Evolutionary conservation across 2,329 filamentous ascomycete species (phyloP), one percentile per base, ranked within the genome.

Genomic region (Whalleya microplaca): DNA sequence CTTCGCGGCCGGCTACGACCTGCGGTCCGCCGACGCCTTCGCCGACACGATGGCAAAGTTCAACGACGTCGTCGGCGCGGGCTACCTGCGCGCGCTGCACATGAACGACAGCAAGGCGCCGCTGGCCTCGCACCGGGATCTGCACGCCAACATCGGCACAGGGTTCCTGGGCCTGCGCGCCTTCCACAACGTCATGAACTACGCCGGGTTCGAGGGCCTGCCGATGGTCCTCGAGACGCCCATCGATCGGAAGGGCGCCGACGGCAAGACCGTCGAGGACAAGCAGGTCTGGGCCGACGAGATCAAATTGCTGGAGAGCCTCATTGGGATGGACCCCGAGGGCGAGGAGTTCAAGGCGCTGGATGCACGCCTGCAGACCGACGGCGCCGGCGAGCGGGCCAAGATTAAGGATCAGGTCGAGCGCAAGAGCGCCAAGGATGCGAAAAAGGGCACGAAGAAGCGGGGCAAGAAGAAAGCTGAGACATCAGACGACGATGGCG

Each of bases 221-320:
- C 95, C 95, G 3, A 92, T 99, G 85, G 87, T 99, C 1, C 83
- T 99, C 7, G 95, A 99, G 78, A 99, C 95, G n/a, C 95, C 95
- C 5, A 94, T 95, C 61, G 91, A 96, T 59, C 81, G 82, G 40
- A 84, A 85, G 45, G 86, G 84, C 18, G 76, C 80, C 46, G 80
- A 87, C 62, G 89, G 88, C 43, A 88, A 88, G 72, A 80, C 81
- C 23, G 73, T 87, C 40, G 90, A 96, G 69, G 92, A 97, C 72
- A 91, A 88, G 72, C 79, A 84, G 51, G 82, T 97, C 16, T 98
- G 94, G 93, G 92, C 93, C 1, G 82, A 87, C 45, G 95, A 99
- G 77, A 98, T 99, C 75, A 97, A 97, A 78, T 78, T 98, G 62
- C 82, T 99, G 4, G 95, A 99, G 75, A 86, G 86, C 45, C 78